Percentiles rank a stretch among this genome's conserved stretches.
Evolutionary conservation across 83 land plant species (phyloP).

Genomic region (Picea engelmannii): DNA sequence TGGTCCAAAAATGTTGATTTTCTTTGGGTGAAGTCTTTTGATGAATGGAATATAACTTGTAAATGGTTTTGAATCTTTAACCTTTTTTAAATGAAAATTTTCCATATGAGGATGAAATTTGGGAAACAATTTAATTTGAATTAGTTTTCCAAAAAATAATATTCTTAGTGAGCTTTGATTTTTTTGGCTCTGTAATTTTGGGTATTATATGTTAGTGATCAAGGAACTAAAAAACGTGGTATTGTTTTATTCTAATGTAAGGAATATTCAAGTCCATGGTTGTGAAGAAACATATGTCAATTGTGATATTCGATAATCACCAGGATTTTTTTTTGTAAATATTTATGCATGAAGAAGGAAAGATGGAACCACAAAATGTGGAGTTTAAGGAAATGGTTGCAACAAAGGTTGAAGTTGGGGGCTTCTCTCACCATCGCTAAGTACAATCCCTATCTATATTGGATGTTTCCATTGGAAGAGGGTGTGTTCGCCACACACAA

Average conservation of each 20-base stretch:
- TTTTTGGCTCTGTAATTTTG: no score
- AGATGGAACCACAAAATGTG: constrained; percentile 71
- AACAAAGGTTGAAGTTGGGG: constrained; percentile 83
- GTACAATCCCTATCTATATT: constrained; percentile 82
- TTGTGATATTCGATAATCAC: constrained; percentile 82
- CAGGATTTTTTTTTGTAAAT: constrained; percentile 92
- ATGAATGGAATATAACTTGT: no score
- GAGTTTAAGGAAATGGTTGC: constrained; percentile 85
- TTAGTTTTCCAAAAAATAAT: no score
- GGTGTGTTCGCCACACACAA: constrained; percentile 75
- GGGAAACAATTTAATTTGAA: no score
- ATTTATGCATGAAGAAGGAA: constrained; percentile 74
- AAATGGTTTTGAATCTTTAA: no score
- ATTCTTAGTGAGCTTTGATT: no score
- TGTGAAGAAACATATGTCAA: constrained; percentile 64
- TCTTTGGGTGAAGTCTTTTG: no score
- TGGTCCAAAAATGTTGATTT: no score
- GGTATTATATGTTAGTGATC: neutral
- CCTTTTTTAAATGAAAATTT: no score
- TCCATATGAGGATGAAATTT: no score
- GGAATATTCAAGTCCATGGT: constrained; percentile 35
- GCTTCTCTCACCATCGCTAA: constrained; percentile 77
- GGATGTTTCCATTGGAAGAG: constrained; percentile 92
- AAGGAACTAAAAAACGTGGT: neutral
- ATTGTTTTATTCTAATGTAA: neutral